These are phyloP conservation scores for Sequoia sempervirens DNA, from an alignment of 75 land plant genomes.

Conservation along the genomic window DNA sequence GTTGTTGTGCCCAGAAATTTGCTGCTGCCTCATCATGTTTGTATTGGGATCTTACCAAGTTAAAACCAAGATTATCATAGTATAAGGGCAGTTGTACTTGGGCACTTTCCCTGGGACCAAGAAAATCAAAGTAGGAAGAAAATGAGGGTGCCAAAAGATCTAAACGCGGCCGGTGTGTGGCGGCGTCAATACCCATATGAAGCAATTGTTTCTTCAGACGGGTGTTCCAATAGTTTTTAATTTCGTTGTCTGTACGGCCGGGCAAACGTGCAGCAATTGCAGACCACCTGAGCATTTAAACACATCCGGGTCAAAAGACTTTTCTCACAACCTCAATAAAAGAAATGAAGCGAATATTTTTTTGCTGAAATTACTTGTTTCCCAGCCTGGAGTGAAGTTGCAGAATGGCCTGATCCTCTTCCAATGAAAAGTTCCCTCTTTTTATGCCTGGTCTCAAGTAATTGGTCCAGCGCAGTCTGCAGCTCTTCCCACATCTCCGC, in stretches of 20 bases:
- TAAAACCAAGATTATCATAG: not conserved
- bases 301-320: too few species aligned
- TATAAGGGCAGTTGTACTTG: not conserved
- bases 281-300: slow-evolving; percentile 7
- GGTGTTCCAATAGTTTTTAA: slow-evolving; percentile 11
- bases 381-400: slow-evolving; percentile 2
- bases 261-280: slow-evolving; percentile 13
- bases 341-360: not conserved
- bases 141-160: not conserved
- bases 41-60: not conserved
- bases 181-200: slow-evolving; percentile 11
- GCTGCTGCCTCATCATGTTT: not conserved
- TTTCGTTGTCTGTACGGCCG: slow-evolving; percentile 4
- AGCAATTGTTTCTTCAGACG: slow-evolving; percentile 14
- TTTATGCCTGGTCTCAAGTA: slow-evolving; percentile 7
- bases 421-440: not conserved
- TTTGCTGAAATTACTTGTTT: not conserved
- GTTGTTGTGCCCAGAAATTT: not conserved
- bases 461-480: not conserved
- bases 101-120: not conserved
- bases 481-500: slow-evolving; percentile 6
- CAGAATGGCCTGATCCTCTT: slow-evolving; percentile 2
- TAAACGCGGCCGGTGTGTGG: slow-evolving; percentile 1
- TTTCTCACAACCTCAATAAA: too few species aligned
- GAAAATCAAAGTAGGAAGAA: not conserved